Evolutionary conservation across 345 rosid species (phyloP).

Genomic region (Eucalyptus pauciflora): DNA sequence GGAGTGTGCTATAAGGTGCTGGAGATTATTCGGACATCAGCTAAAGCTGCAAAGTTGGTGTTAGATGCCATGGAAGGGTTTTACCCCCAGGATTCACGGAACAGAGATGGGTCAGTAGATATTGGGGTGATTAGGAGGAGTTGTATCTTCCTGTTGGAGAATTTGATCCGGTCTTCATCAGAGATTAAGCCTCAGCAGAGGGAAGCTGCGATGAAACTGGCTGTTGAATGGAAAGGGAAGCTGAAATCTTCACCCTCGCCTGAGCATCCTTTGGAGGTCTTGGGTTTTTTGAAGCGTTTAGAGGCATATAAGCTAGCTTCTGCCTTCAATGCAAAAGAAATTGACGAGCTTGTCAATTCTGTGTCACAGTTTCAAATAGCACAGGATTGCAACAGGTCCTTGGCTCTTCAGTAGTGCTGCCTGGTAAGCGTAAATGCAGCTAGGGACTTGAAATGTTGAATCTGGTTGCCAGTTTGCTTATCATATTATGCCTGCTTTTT

Average conservation of each 20-base stretch:
- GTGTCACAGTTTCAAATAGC: slow-evolving; percentile 1
- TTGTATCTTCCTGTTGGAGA: slow-evolving; percentile 28
- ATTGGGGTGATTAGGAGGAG: slow-evolving; percentile 9
- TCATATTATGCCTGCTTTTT: neutral
- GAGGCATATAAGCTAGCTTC: slow-evolving; percentile 22
- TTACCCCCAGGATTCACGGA: slow-evolving; percentile 7
- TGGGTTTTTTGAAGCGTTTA: slow-evolving; percentile 18
- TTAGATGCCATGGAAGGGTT: slow-evolving; percentile 33
- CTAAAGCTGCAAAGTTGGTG: slow-evolving; percentile 41
- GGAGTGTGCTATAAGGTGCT: slow-evolving; percentile 7
- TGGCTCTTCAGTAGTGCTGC: slow-evolving; percentile 3
- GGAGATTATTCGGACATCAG: slow-evolving; percentile 2
- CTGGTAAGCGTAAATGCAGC: neutral
- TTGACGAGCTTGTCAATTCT: slow-evolving; percentile 6
- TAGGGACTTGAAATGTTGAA: neutral
- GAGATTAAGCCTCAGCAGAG: slow-evolving; percentile 6
- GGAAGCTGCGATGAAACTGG: slow-evolving; percentile 19
- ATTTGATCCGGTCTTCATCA: slow-evolving; percentile 11
- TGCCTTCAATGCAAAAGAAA: slow-evolving; percentile 9
- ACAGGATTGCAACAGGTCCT: slow-evolving; percentile 10
- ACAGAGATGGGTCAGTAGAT: neutral
- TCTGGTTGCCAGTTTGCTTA: neutral
- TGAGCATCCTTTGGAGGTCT: slow-evolving; percentile 15
- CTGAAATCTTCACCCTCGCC: neutral
- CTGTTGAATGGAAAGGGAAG: slow-evolving; percentile 21